These are phyloP conservation scores for Geosiphon pyriformis DNA, from an alignment of 192 early-diverging fungal genomes.

Conservation along the genomic window DNA sequence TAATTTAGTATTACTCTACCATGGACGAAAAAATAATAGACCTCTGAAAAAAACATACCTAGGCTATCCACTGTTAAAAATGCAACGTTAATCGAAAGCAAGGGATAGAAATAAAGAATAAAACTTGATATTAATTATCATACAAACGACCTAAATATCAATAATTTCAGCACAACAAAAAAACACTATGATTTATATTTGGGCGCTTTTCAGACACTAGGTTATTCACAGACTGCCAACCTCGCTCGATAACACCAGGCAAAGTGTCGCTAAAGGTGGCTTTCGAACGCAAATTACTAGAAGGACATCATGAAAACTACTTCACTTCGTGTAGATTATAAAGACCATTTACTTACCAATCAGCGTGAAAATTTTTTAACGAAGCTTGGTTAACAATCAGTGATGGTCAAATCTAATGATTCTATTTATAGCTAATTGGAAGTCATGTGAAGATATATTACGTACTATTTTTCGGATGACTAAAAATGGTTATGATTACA, in stretches of 20 bases:
- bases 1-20: neutral
- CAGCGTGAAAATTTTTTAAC: too few species aligned
- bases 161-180: neutral
- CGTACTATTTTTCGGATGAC: too few species aligned
- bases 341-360: too few species aligned
- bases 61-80: neutral
- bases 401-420: too few species aligned
- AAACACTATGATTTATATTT: neutral
- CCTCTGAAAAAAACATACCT: neutral
- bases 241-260: conserved; percentile 11
- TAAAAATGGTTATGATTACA: too few species aligned
- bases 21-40: neutral
- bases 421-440: too few species aligned
- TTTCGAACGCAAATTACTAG: conserved; percentile 24
- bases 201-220: conserved; percentile 1
- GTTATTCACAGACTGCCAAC: conserved; percentile 15
- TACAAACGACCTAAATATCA: neutral
- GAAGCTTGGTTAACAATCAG: too few species aligned
- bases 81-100: neutral
- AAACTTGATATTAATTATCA: neutral
- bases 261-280: conserved; percentile 8
- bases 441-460: too few species aligned
- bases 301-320: too few species aligned
- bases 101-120: neutral
- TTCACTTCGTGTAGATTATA: neutral